Evolutionary conservation across 2,329 filamentous ascomycete genomes (phyloP).

Genomic region (Penicillium occitanis): DNA sequence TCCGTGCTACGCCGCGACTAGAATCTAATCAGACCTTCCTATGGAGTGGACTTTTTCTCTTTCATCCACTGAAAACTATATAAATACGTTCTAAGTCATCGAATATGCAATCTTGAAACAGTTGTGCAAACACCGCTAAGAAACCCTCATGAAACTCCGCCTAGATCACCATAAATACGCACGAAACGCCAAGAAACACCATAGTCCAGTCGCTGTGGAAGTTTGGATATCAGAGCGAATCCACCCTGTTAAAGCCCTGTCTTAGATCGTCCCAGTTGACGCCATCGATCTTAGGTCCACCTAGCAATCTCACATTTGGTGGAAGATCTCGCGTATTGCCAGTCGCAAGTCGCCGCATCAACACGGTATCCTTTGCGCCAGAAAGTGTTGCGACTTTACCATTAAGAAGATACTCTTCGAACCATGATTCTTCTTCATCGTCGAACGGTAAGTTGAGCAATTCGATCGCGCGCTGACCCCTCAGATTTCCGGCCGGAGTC

Average conservation of each 20-base stretch:
- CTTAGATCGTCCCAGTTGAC: constrained; percentile 54
- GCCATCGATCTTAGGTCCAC: constrained; percentile 50
- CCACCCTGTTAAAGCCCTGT: constrained; percentile 32
- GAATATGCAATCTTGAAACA: background rate
- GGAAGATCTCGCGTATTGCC: constrained; percentile 50
- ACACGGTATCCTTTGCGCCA: constrained; percentile 68
- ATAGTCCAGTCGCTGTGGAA: background rate
- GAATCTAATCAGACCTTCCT: background rate
- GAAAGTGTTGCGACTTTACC: constrained; percentile 65
- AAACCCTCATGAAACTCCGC: background rate
- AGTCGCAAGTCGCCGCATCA: constrained; percentile 70
- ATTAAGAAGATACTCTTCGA: constrained; percentile 65
- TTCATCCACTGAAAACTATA: background rate
- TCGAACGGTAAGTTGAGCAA: constrained; percentile 73
- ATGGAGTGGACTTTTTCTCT: background rate
- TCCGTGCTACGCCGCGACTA: background rate
- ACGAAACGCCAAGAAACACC: constrained; percentile 1
- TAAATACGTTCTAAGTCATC: background rate
- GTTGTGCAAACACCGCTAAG: background rate
- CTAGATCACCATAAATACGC: background rate
- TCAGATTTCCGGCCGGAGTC: constrained; percentile 36
- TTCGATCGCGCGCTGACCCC: constrained; percentile 63
- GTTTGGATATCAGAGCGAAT: background rate
- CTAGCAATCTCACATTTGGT: constrained; percentile 37
- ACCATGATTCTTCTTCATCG: constrained; percentile 68